Evolutionary conservation across 208 protist species (phyloP), one percentile per base, ranked within the genome.

Genomic region (Acanthamoeba quina): DNA sequence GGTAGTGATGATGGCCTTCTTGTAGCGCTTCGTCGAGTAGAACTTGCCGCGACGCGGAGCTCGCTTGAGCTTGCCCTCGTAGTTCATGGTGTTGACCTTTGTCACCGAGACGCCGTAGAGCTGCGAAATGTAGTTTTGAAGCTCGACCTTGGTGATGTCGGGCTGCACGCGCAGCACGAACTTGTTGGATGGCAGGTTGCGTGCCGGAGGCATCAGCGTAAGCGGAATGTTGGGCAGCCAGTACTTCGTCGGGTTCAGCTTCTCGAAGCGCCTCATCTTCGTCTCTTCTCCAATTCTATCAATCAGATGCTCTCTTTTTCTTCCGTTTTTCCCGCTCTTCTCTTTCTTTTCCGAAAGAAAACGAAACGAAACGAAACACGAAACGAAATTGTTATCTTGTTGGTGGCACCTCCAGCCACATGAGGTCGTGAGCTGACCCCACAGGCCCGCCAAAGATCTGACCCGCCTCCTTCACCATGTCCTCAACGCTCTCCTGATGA

Each of bases 11-110:
- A 93, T 93, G 66, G 90, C 90, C 90, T 93, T 93, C 90, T 93
- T 93, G 90, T 83, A 93, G 29, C 90, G 44, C n/a, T 56, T 56
- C 0, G 64, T 78, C 9, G 19, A 29, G 44, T 93, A 93, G 41
- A 68, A 24, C 54, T 93, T 76, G 90, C 70, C 70, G 6, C 90
- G 44, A 13, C 90, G 64, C 13, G 90, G 66, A 34, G 68, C 90
- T 21, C 68, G 44, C 70, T 93, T 93, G 4, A 68, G 5, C 66
- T 93, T 93, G 41, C 90, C 90, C 72, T 93, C 90, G 29, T 93
- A 93, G 72, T 93, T 93, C 90, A 93, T 93, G 29, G 90, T 93
- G 34, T 93, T 93, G 44, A 93, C 70, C 56, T 93, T 76, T 5
- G 49, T 66, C 6, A 93, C 70, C n/a, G 47, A 70, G 1, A 93